Base-by-base conservation (phyloP, 345 rosid genomes). In the Syzygium oleosum region DNA sequence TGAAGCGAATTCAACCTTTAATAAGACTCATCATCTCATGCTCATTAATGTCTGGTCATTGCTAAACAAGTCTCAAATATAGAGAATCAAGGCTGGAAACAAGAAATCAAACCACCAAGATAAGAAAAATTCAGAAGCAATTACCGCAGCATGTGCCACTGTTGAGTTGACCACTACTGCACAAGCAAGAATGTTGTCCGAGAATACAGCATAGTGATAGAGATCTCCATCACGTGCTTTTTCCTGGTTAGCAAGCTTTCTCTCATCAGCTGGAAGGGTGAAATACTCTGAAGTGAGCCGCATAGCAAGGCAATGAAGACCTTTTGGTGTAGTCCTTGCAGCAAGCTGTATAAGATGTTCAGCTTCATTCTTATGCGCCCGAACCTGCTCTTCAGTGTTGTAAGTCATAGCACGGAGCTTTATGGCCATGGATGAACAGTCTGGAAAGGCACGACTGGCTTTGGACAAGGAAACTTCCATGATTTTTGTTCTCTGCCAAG, bases 231-330 rank as follows among this genome's bases (percentile, higher is more conserved):
- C 92, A 84, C 91, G 89, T 88, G 90, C 87, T 73, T 90, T 92
- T 65, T 94, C 90, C 89, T 92, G 95, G 91, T 94, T 91, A 87
- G 94, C 93, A 89, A 97, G 89, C 94, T 87, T 94, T 89, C 98
- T 96, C 86, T 93, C 93, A 79, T 95, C 95, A 54, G 96, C 93
- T 56, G 93, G 92, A 58, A 94, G 86, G 88, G 94, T 87, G 90
- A 93, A 93, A 85, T 95, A 95, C 90, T 94, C 97, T 53, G 98
- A 90, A 41, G 99, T 97, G 92, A 98, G 88, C 90, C 93, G 95
- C 95, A 98, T 94, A 87, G 97, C 93, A 54, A 98, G 96, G 92
- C 99, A 98, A 89, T 97, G 98, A 90, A 94, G 94, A 87, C 99
- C 97, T 94, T 98, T 98, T 21, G 98, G 97, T 46, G 96, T 96